Conservation (phyloP, 768 basidiomycete genomes). For the Tricholoma sp. region DNA sequence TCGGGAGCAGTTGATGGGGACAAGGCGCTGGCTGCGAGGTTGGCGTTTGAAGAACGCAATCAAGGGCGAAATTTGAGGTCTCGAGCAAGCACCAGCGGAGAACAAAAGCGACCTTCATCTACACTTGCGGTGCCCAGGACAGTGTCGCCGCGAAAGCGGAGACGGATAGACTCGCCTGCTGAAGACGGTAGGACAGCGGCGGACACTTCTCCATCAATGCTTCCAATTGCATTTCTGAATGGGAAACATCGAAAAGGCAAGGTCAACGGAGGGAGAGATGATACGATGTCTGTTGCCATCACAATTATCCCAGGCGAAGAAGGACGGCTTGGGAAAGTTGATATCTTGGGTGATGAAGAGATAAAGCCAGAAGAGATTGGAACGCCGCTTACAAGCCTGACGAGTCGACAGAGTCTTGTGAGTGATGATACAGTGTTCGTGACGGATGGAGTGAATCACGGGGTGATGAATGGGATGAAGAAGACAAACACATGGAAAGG, state of each 20-base stretch:
- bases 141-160: conserved; percentile 37
- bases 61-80: conserved; percentile 20
- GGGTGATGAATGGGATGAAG: not conserved
- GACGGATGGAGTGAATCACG: conserved; percentile 12
- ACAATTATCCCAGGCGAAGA: conserved; percentile 1
- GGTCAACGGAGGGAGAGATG: conserved; percentile 3
- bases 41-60: conserved; percentile 24
- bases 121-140: conserved; percentile 13
- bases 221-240: conserved; percentile 5
- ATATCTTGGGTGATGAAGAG: conserved; percentile 21
- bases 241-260: conserved; percentile 9
- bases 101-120: conserved; percentile 4
- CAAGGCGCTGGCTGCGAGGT: conserved; percentile 21
- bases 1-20: conserved; percentile 15
- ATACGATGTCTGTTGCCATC: not conserved
- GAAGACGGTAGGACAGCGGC: conserved; percentile 20
- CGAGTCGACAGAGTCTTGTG: conserved; percentile 50
- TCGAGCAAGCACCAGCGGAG: conserved; percentile 11
- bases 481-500: conserved; percentile 16
- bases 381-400: conserved; percentile 44
- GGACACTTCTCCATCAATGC: conserved; percentile 3
- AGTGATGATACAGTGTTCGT: conserved; percentile 54
- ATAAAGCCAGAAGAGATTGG: conserved; percentile 51
- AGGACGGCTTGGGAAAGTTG: conserved; percentile 13
- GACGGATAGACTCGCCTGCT: conserved; percentile 36